Percentiles rank a stretch among this genome's conserved stretches.
phyloP scores from a whole-genome alignment of 2,329 filamentous ascomycete genomes.

The Helicocarpus griseus region DNA sequence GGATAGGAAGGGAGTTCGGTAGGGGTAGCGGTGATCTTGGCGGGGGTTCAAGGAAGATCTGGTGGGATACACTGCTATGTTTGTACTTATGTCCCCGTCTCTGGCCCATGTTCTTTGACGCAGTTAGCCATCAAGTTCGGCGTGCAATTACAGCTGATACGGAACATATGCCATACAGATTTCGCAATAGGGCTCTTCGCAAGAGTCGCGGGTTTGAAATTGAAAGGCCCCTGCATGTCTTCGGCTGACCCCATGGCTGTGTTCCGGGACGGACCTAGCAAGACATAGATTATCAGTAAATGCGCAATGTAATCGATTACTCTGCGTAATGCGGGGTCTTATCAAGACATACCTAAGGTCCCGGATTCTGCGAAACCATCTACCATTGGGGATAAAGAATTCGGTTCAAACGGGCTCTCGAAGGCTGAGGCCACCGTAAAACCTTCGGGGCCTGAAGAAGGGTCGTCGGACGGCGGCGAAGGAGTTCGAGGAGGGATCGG shows the following conservation, averaged over 20 bases:
- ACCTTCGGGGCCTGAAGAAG: slow-evolving; percentile 15
- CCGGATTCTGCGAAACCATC: slow-evolving; percentile 26
- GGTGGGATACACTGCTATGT: slow-evolving; percentile 89
- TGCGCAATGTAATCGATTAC: background rate
- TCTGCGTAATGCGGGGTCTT: slow-evolving; percentile 17
- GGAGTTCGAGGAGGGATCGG: slow-evolving; percentile 54
- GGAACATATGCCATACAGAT: slow-evolving; percentile 48
- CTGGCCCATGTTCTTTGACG: slow-evolving; percentile 68
- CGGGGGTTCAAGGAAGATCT: slow-evolving; percentile 91
- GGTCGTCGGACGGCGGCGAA: slow-evolving; percentile 48
- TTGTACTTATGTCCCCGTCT: slow-evolving; percentile 95
- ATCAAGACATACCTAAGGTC: slow-evolving; percentile 20
- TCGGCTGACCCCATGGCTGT: slow-evolving; percentile 22
- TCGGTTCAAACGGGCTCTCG: slow-evolving; percentile 31
- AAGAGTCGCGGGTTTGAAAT: slow-evolving; percentile 78
- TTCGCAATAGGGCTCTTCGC: slow-evolving; percentile 62
- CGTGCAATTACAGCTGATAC: background rate
- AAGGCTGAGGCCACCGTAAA: slow-evolving; percentile 19
- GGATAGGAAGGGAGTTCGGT: slow-evolving; percentile 83
- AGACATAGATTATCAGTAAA: background rate
- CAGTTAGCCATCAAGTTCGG: slow-evolving; percentile 14
- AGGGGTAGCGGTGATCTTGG: slow-evolving; percentile 76
- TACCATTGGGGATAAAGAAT: slow-evolving; percentile 39
- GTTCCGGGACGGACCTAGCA: slow-evolving; percentile 18
- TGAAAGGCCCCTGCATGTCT: slow-evolving; percentile 59